phyloP scores from a whole-genome alignment of 768 basidiomycete genomes.

The Candolleomyces efflorescens region DNA sequence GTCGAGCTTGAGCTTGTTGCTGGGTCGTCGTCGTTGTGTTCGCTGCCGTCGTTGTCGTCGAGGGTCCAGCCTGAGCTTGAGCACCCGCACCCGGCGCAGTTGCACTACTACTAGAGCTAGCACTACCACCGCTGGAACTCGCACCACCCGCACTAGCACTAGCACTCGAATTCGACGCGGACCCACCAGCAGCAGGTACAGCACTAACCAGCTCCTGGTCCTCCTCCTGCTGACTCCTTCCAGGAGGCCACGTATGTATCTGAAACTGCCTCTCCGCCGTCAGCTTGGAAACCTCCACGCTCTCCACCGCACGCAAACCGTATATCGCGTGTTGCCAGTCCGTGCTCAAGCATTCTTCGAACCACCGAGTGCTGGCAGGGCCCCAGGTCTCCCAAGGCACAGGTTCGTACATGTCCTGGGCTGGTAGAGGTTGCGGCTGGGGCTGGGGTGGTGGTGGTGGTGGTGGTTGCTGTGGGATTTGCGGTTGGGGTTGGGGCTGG shows the following conservation, averaged over 20 bases:
- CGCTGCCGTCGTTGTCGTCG: too few relatives aligned
- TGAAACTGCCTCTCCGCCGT: conserved; percentile 5
- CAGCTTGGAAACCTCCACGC: conserved; percentile 20
- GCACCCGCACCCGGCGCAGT: too few relatives aligned
- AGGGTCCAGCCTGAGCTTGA: too few relatives aligned
- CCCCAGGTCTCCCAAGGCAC: conserved; percentile 52
- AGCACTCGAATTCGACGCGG: not conserved
- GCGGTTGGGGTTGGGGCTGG: too few relatives aligned
- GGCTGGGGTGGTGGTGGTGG: not conserved
- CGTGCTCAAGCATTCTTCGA: conserved; percentile 42
- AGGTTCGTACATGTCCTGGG: conserved; percentile 8
- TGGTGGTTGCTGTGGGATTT: not conserved
- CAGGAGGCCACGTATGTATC: conserved; percentile 2
- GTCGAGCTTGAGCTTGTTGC: not conserved
- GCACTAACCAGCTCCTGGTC: not conserved
- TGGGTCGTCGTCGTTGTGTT: too few relatives aligned
- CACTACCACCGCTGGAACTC: too few relatives aligned
- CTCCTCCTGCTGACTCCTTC: not conserved
- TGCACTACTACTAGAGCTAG: too few relatives aligned
- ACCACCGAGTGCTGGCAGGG: conserved; percentile 49
- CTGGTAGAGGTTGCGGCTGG: too few relatives aligned
- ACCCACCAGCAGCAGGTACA: not conserved
- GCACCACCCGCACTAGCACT: not conserved
- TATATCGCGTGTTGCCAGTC: conserved; percentile 56
- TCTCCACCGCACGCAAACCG: conserved; percentile 47